Percentiles rank a stretch among this genome's conserved stretches.
These are phyloP conservation scores for Ceratocystis papillata DNA, from an alignment of 2,329 filamentous ascomycete species.

Conservation along the genomic window DNA sequence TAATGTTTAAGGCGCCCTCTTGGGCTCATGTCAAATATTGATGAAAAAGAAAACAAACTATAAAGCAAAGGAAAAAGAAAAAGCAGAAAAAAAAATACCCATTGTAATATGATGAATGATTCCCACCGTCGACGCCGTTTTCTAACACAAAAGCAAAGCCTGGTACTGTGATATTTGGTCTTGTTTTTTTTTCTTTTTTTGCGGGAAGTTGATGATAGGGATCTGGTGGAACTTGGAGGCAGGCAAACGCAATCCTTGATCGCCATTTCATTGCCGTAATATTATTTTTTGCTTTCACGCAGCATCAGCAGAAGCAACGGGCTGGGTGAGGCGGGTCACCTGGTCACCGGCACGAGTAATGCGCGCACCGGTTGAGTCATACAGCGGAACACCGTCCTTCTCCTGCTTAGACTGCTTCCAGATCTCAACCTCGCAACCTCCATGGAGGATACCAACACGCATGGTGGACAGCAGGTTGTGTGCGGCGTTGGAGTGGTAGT, in stretches of 20 bases:
- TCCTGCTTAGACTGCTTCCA: conserved; percentile 81
- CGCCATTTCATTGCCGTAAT: background rate
- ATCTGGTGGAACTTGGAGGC: too few relatives aligned
- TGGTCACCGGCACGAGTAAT: conserved; percentile 80
- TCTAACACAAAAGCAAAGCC: conserved; percentile 15
- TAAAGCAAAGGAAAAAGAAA: conserved; percentile 12
- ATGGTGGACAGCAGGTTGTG: conserved; percentile 83
- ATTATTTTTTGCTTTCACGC: conserved; percentile 41
- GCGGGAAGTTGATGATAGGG: background rate
- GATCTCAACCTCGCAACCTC: conserved; percentile 81
- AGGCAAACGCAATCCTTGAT: background rate
- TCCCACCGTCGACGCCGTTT: conserved; percentile 17
- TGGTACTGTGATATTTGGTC: background rate
- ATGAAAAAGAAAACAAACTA: background rate
- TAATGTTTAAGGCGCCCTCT: background rate
- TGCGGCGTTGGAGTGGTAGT: conserved; percentile 79
- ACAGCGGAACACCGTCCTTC: conserved; percentile 67
- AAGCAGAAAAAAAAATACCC: conserved; percentile 7
- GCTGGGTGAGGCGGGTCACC: conserved; percentile 70
- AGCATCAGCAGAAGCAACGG: conserved; percentile 72
- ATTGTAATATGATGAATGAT: conserved; percentile 9
- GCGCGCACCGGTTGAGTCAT: conserved; percentile 68
- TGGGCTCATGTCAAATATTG: background rate
- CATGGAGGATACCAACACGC: conserved; percentile 75
- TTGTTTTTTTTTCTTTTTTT: background rate